A percentile compares a stretch with the other conserved stretches of the same genome.
Conservation (phyloP, 192 early-diverging fungal genomes). For the Backusella mclennaniae region DNA sequence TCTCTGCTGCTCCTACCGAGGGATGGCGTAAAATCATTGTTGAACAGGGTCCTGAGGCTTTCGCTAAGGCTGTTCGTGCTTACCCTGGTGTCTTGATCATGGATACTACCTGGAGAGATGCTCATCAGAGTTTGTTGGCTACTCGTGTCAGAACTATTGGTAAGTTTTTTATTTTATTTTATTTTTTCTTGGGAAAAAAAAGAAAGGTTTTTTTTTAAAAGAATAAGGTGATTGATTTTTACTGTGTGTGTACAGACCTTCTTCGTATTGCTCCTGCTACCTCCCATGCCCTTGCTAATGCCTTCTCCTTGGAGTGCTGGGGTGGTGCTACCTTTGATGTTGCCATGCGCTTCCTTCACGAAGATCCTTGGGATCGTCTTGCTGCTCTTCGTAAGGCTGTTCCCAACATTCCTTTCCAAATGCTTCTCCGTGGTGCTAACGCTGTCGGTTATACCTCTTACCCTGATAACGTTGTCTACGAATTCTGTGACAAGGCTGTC, state of each 20-base stretch:
- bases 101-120: slow-evolving; percentile 98
- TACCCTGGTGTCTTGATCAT: slow-evolving; percentile 89
- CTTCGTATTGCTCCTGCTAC: slow-evolving; percentile 85
- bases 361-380: slow-evolving; percentile 97
- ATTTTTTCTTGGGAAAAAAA: background rate
- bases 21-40: slow-evolving; percentile 92
- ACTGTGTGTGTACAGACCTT: slow-evolving; percentile 39
- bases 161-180: slow-evolving; percentile 44
- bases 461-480: slow-evolving; percentile 96
- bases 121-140: slow-evolving; percentile 93
- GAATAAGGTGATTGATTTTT: background rate
- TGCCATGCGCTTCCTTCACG: slow-evolving; percentile 92
- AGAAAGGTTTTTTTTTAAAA: background rate
- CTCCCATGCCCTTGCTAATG: slow-evolving; percentile 81
- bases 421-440: slow-evolving; percentile 97
- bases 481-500: slow-evolving; percentile 91
- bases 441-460: slow-evolving; percentile 97
- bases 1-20: slow-evolving; percentile 54
- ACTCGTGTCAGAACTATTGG: slow-evolving; percentile 95
- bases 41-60: slow-evolving; percentile 83
- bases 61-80: slow-evolving; percentile 85
- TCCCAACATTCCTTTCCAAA: slow-evolving; percentile 98
- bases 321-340: slow-evolving; percentile 99
- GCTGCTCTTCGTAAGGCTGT: slow-evolving; percentile 79
- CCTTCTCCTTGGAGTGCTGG: slow-evolving; percentile 96